A percentile compares a stretch with the other conserved stretches of the same genome.
Conservation (phyloP, 75 land plant species). For the Azolla pinnata region DNA sequence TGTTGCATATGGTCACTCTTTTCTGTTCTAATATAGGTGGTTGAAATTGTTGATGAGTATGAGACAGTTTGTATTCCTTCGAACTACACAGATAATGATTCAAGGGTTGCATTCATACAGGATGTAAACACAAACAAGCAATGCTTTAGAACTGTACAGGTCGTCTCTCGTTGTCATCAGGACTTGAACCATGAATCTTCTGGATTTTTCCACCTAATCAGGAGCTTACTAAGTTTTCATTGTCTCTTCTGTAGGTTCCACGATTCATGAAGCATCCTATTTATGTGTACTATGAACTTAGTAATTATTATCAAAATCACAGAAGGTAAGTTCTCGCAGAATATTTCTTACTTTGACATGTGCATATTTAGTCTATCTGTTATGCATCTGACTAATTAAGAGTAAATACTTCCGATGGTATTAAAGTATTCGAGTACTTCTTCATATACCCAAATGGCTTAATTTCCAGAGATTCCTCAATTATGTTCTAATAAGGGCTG, state of each 20-base stretch:
- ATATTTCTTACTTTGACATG: background rate
- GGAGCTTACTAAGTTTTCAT: background rate
- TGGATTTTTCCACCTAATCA: too few species aligned
- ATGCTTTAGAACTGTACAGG: conserved; percentile 37
- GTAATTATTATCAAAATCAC: conserved; percentile 91
- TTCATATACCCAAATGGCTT: too few species aligned
- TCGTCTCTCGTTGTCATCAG: too few species aligned
- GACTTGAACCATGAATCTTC: too few species aligned
- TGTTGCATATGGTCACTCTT: background rate
- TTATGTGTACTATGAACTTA: conserved; percentile 81
- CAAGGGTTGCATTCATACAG: conserved; percentile 43
- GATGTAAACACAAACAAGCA: conserved; percentile 32
- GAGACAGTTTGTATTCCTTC: conserved; percentile 47
- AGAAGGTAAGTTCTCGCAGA: conserved; percentile 44
- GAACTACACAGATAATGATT: conserved; percentile 14
- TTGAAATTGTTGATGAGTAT: conserved; percentile 62
- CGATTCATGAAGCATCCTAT: conserved; percentile 70
- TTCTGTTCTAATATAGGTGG: conserved; percentile 50
- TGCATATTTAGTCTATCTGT: too few species aligned
- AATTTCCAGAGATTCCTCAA: too few species aligned
- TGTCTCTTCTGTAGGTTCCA: conserved; percentile 48
- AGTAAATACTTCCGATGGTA: too few species aligned
- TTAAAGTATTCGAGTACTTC: too few species aligned
- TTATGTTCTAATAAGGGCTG: too few species aligned
- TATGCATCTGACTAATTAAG: too few species aligned